These are phyloP conservation scores for Bryoerythrophyllum caledonicum DNA, from an alignment of 225 moss, liverwort and hornwort genomes.

Conservation along the genomic window DNA sequence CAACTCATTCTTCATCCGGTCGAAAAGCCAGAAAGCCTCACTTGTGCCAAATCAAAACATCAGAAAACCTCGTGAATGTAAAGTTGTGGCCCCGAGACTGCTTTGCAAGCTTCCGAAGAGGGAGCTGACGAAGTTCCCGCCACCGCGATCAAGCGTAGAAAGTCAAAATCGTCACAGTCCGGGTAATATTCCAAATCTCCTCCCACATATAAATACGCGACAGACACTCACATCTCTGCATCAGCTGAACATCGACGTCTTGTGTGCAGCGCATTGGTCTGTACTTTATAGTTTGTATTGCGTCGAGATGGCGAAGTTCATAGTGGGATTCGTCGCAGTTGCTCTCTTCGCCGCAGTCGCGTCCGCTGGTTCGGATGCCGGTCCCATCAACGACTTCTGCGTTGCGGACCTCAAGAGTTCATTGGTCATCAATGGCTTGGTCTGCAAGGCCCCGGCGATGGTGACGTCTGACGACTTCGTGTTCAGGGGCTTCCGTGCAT, in stretches of 20 bases:
- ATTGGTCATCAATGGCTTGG: slow-evolving; percentile 18
- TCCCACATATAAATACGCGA: background rate
- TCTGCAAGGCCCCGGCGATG: slow-evolving; percentile 9
- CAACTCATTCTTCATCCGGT: background rate
- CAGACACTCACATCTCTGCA: too few species aligned
- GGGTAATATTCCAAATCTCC: background rate
- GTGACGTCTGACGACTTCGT: slow-evolving; percentile 3
- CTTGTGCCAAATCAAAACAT: too few species aligned
- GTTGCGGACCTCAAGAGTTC: slow-evolving; percentile 31
- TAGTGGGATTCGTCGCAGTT: background rate
- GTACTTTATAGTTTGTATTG: too few species aligned
- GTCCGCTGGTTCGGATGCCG: slow-evolving; percentile 13
- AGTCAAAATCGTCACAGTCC: background rate
- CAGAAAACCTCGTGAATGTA: too few species aligned
- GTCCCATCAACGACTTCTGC: slow-evolving; percentile 34
- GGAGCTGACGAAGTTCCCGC: background rate
- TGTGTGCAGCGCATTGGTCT: too few species aligned
- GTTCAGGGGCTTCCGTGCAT: background rate
- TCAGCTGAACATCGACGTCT: too few species aligned
- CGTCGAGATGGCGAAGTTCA: slow-evolving; percentile 19
- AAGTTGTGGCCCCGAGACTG: too few species aligned
- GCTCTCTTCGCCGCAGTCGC: background rate
- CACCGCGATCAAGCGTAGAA: background rate
- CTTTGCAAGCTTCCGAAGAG: too few species aligned
- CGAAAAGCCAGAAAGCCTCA: background rate